Conservation (phyloP, 768 basidiomycete species). For the Trametes punicea region DNA sequence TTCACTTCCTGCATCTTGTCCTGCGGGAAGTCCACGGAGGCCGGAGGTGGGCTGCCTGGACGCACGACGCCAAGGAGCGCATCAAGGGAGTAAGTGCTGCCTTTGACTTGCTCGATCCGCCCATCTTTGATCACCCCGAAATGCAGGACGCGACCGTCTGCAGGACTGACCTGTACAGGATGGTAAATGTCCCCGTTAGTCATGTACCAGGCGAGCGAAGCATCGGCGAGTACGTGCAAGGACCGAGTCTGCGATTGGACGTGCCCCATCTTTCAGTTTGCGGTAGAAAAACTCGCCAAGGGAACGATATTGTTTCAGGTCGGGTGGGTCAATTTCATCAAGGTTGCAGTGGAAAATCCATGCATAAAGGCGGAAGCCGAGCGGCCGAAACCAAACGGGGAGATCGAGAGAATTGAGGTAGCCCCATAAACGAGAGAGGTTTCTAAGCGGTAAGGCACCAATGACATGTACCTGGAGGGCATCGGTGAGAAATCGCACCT, state of each 20-base stretch:
- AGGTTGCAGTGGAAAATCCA: slow-evolving; percentile 92
- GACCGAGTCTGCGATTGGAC: slow-evolving; percentile 73
- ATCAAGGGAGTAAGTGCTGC: slow-evolving; percentile 93
- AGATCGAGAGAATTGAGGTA: slow-evolving; percentile 91
- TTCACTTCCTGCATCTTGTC: slow-evolving; percentile 63
- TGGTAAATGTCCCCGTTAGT: too few species aligned
- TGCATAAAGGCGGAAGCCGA: slow-evolving; percentile 82
- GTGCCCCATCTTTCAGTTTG: slow-evolving; percentile 71
- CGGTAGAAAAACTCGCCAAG: slow-evolving; percentile 98
- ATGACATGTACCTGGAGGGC: slow-evolving; percentile 90
- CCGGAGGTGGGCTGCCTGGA: slow-evolving; percentile 40
- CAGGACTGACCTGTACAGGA: slow-evolving; percentile 73
- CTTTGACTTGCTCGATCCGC: slow-evolving; percentile 95
- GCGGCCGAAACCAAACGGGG: slow-evolving; percentile 93
- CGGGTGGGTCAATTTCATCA: slow-evolving; percentile 78
- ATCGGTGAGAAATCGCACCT: too few species aligned
- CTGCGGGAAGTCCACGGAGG: slow-evolving; percentile 40
- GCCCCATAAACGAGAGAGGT: slow-evolving; percentile 96
- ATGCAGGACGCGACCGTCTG: slow-evolving; percentile 90
- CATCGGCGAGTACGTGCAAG: slow-evolving; percentile 47
- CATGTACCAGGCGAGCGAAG: too few species aligned
- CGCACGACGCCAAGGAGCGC: slow-evolving; percentile 81
- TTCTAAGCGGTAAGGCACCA: slow-evolving; percentile 90
- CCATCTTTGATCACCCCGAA: slow-evolving; percentile 79
- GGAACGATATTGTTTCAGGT: slow-evolving; percentile 76